Evolutionary conservation across 2,329 filamentous ascomycete species (phyloP).

Genomic region (Pseudopithomyces chartarum): DNA sequence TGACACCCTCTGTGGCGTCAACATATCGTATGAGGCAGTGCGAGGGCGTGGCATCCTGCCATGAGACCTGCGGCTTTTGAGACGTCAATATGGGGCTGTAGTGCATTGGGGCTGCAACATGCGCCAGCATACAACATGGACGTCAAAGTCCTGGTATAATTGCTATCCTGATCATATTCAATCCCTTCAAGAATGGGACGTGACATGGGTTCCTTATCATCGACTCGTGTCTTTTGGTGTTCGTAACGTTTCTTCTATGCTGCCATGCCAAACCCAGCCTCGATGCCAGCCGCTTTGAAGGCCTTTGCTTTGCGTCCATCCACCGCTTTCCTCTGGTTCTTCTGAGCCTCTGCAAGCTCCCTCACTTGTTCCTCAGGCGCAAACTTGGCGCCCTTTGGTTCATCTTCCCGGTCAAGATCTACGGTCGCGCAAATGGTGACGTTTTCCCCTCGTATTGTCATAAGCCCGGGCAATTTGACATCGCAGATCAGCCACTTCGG

Average conservation of each 20-base stretch:
- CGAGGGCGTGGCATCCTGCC: too few relatives aligned
- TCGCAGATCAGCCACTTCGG: constrained; percentile 74
- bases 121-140: constrained; percentile 15
- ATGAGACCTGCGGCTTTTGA: background rate
- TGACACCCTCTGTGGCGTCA: too few relatives aligned
- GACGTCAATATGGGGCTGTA: background rate
- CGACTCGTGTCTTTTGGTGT: constrained; percentile 1
- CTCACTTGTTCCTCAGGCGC: constrained; percentile 73
- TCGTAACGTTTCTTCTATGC: constrained; percentile 46
- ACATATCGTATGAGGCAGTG: background rate
- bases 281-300: constrained; percentile 56
- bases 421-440: constrained; percentile 96
- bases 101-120: background rate
- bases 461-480: constrained; percentile 81
- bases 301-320: constrained; percentile 67
- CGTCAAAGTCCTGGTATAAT: constrained; percentile 22
- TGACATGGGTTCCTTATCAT: constrained; percentile 6
- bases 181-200: constrained; percentile 4
- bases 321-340: constrained; percentile 69
- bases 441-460: constrained; percentile 93
- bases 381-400: constrained; percentile 72
- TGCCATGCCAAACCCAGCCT: constrained; percentile 80
- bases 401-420: constrained; percentile 94
- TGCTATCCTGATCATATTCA: constrained; percentile 16
- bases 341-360: constrained; percentile 73